phyloP scores from a whole-genome alignment of 2,329 filamentous ascomycete genomes.

The Grosmannia penicillata region DNA sequence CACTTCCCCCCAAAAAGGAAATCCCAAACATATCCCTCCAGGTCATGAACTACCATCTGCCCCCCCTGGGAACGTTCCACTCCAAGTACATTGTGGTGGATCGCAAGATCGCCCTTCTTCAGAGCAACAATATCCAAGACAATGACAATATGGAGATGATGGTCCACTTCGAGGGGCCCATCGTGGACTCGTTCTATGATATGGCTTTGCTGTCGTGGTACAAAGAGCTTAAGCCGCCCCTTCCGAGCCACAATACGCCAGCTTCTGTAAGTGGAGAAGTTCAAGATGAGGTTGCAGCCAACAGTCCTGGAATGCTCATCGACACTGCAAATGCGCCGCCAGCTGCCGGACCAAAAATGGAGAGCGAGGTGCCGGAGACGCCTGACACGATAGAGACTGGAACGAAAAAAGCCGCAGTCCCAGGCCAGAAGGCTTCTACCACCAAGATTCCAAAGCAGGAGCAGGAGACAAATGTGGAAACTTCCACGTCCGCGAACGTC shows the following conservation, averaged over 20 bases:
- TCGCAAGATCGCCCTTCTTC: slow-evolving; percentile 51
- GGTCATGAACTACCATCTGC: slow-evolving; percentile 58
- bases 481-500: too few relatives aligned
- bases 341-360: too few relatives aligned
- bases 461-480: too few relatives aligned
- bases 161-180: slow-evolving; percentile 58
- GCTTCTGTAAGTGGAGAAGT: too few relatives aligned
- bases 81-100: slow-evolving; percentile 68
- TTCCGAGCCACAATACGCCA: slow-evolving; percentile 39
- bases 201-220: slow-evolving; percentile 61
- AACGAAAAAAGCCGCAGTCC: too few relatives aligned
- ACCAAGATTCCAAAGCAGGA: too few relatives aligned
- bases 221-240: slow-evolving; percentile 40
- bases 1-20: slow-evolving; percentile 45
- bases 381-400: too few relatives aligned
- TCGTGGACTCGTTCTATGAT: slow-evolving; percentile 65
- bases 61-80: slow-evolving; percentile 61
- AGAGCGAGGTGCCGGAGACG: too few relatives aligned
- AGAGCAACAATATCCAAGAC: slow-evolving; percentile 68
- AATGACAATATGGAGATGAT: slow-evolving; percentile 77
- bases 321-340: too few relatives aligned
- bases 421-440: too few relatives aligned
- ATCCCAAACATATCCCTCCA: slow-evolving; percentile 59
- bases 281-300: neutral
- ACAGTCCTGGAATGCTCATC: neutral